Conservation (phyloP, 495 filamentous ascomycete genomes). For the Friedmanniomyces simplex region DNA sequence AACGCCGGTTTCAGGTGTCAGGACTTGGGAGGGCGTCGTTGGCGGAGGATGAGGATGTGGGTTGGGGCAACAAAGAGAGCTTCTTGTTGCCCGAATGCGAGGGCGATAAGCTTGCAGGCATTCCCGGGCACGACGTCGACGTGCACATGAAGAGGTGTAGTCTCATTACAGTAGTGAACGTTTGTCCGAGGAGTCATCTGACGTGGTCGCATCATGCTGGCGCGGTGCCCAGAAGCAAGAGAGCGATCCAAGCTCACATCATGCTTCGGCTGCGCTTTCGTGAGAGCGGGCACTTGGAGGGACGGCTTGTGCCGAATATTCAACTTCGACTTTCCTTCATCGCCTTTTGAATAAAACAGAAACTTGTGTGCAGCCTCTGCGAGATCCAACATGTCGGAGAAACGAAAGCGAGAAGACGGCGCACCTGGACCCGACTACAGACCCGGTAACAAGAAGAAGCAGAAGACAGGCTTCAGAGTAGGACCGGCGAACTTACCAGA, state of each 20-base stretch:
- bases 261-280: not conserved
- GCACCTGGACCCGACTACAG: slow-evolving; percentile 17
- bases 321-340: not conserved
- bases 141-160: not conserved
- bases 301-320: not conserved
- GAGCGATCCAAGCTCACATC: not conserved
- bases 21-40: not conserved
- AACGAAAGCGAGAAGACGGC: slow-evolving; percentile 46
- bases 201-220: slow-evolving; percentile 2
- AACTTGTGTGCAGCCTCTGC: no score
- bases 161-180: not conserved
- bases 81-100: not conserved
- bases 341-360: no score
- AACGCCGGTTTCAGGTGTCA: slow-evolving; percentile 1
- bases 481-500: slow-evolving; percentile 91
- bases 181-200: slow-evolving; percentile 4
- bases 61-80: not conserved
- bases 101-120: not conserved
- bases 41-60: not conserved
- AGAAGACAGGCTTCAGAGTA: slow-evolving; percentile 61
- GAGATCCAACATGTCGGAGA: slow-evolving; percentile 50
- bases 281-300: not conserved
- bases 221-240: not conserved
- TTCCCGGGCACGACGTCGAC: not conserved
- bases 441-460: slow-evolving; percentile 35